A percentile compares a stretch with the other conserved stretches of the same genome.
These are phyloP conservation scores for Salix exigua DNA, from an alignment of 345 rosid genomes.

Conservation along the genomic window DNA sequence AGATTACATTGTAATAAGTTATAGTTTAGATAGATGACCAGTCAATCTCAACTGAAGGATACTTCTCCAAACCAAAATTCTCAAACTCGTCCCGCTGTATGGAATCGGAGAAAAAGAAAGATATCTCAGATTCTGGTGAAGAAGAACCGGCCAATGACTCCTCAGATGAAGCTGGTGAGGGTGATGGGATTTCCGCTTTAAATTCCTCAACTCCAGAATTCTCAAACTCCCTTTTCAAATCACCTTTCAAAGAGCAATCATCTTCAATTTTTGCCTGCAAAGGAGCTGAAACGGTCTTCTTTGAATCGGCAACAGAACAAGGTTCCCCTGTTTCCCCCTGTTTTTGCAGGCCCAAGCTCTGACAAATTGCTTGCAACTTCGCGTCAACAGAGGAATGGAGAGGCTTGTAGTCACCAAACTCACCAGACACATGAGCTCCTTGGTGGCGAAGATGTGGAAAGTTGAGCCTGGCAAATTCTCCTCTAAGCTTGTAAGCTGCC, in stretches of 20 bases:
- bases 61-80: slow-evolving; percentile 55
- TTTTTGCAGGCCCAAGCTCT: slow-evolving; percentile 51
- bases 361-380: slow-evolving; percentile 75
- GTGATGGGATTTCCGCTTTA: slow-evolving; percentile 46
- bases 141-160: slow-evolving; percentile 47
- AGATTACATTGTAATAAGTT: slow-evolving; percentile 6
- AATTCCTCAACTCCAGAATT: slow-evolving; percentile 22
- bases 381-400: slow-evolving; percentile 87
- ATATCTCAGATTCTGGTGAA: slow-evolving; percentile 62
- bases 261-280: slow-evolving; percentile 25
- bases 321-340: slow-evolving; percentile 51
- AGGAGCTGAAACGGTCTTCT: slow-evolving; percentile 3
- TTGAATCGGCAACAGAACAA: slow-evolving; percentile 23
- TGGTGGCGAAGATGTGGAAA: slow-evolving; percentile 66
- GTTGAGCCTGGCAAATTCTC: slow-evolving; percentile 86
- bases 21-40: slow-evolving; percentile 60
- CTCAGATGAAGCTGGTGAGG: slow-evolving; percentile 51
- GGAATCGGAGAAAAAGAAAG: slow-evolving; percentile 44
- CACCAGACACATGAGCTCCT: slow-evolving; percentile 13
- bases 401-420: slow-evolving; percentile 55
- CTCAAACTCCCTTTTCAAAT: slow-evolving; percentile 23
- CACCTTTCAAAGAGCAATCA: neutral
- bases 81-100: slow-evolving; percentile 39
- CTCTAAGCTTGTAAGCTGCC: slow-evolving; percentile 82
- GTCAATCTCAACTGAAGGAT: slow-evolving; percentile 81